Percentiles rank a stretch among this genome's conserved stretches.
Evolutionary conservation across 257 asterid genomes (phyloP).

Genomic region (Avicennia marina): DNA sequence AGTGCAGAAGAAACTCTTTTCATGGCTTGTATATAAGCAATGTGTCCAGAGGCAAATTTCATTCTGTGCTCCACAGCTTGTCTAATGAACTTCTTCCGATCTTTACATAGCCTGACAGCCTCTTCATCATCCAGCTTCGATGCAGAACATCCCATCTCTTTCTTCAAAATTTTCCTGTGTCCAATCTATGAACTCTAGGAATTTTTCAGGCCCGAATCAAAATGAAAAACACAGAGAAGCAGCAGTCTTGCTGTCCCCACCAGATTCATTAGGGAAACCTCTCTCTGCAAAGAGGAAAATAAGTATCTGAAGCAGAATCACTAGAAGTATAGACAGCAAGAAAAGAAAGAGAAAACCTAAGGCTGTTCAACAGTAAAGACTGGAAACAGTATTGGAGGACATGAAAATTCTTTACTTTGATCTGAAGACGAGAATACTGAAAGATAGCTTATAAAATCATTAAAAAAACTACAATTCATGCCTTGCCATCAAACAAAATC

Average conservation of each 20-base stretch:
- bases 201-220: slow-evolving; percentile 47
- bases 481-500: slow-evolving; percentile 5
- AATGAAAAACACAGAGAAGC: slow-evolving; percentile 30
- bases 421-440: slow-evolving; percentile 23
- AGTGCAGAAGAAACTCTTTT: slow-evolving; percentile 85
- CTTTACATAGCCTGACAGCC: slow-evolving; percentile 82
- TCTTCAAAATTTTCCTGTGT: slow-evolving; percentile 4
- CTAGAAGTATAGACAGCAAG: slow-evolving; percentile 9
- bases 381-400: background rate
- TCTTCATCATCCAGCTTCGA: slow-evolving; percentile 95
- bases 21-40: slow-evolving; percentile 81
- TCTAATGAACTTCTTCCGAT: slow-evolving; percentile 76
- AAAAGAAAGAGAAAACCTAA: slow-evolving; percentile 9
- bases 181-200: slow-evolving; percentile 22
- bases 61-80: slow-evolving; percentile 87
- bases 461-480: slow-evolving; percentile 9
- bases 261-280: slow-evolving; percentile 44
- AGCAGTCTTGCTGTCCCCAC: slow-evolving; percentile 34
- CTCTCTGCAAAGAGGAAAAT: slow-evolving; percentile 20
- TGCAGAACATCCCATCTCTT: slow-evolving; percentile 89
- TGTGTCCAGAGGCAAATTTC: slow-evolving; percentile 75
- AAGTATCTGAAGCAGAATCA: slow-evolving; percentile 20
- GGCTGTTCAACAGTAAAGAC: background rate
- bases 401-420: slow-evolving; percentile 35
- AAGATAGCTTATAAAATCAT: slow-evolving; percentile 4